phyloP scores from a whole-genome alignment of 1,284 basidiomycete species.

The Apiotrichum siamense region DNA sequence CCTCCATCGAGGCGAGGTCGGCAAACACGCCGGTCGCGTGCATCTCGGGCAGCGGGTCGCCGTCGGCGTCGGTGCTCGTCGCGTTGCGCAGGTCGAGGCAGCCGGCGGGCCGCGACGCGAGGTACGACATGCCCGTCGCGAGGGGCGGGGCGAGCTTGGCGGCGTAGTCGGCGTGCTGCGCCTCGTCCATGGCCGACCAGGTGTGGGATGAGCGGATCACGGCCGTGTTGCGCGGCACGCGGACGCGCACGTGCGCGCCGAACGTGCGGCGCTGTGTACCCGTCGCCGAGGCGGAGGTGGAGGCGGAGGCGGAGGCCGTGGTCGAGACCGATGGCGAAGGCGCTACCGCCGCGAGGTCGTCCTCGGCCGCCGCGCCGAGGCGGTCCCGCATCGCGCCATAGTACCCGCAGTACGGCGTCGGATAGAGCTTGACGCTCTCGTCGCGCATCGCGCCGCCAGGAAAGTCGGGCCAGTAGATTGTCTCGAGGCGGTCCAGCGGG shows the following conservation, averaged over 20 bases:
- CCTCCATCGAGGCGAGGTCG: constrained; percentile 7
- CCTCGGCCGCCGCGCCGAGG: not conserved
- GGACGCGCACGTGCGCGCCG: not conserved
- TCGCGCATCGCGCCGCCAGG: constrained; percentile 5
- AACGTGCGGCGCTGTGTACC: not conserved
- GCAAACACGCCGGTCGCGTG: constrained; percentile 6
- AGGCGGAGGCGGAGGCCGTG: too few species aligned
- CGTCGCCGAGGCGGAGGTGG: not conserved
- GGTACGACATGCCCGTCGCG: constrained; percentile 7
- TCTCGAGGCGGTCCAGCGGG: constrained; percentile 7
- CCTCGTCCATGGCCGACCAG: constrained; percentile 9
- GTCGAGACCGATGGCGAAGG: too few species aligned
- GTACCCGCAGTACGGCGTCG: constrained; percentile 16
- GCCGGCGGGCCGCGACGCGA: not conserved
- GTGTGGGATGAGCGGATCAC: constrained; percentile 12
- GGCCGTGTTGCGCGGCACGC: constrained; percentile 1
- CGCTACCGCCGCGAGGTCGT: constrained; percentile 1
- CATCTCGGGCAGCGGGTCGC: not conserved
- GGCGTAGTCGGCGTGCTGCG: constrained; percentile 7
- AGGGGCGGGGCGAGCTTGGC: constrained; percentile 7
- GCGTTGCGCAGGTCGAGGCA: constrained; percentile 3
- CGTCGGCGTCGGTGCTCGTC: not conserved
- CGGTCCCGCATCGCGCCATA: constrained; percentile 16
- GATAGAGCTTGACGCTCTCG: constrained; percentile 3
- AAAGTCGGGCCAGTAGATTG: constrained; percentile 13